Percentiles rank a stretch among this genome's conserved stretches.
phyloP scores from a whole-genome alignment of 139 green algal species.

The Cymbomonas tetramitiformis region DNA sequence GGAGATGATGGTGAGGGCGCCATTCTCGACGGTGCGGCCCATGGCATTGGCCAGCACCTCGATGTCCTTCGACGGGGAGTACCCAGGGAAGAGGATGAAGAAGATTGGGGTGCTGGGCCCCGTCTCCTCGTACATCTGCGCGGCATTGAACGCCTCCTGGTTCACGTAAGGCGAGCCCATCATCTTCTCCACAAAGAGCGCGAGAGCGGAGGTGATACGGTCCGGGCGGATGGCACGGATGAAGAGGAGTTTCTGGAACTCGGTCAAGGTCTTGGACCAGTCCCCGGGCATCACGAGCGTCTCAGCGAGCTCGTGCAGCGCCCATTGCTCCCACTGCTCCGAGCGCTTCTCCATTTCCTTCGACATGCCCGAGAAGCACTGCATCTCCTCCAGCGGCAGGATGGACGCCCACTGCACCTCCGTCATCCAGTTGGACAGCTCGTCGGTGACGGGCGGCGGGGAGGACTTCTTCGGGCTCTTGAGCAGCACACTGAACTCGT shows the following conservation, averaged over 20 bases:
- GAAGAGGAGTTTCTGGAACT: slow-evolving; percentile 59
- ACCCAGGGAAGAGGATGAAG: slow-evolving; percentile 78
- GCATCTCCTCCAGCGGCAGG: slow-evolving; percentile 44
- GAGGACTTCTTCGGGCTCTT: slow-evolving; percentile 37
- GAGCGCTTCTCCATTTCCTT: slow-evolving; percentile 72
- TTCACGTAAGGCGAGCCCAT: slow-evolving; percentile 51
- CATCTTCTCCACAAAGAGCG: slow-evolving; percentile 36
- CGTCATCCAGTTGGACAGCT: slow-evolving; percentile 59
- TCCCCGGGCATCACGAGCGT: slow-evolving; percentile 35
- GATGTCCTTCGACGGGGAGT: slow-evolving; percentile 70
- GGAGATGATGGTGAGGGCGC: slow-evolving; percentile 60
- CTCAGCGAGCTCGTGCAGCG: slow-evolving; percentile 45
- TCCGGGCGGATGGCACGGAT: slow-evolving; percentile 56
- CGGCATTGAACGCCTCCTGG: slow-evolving; percentile 52
- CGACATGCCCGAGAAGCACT: slow-evolving; percentile 40
- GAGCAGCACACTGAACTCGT: slow-evolving; percentile 59
- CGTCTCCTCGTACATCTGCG: slow-evolving; percentile 49
- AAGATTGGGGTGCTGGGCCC: slow-evolving; percentile 58
- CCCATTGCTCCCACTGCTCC: slow-evolving; percentile 64
- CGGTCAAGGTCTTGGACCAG: slow-evolving; percentile 42
- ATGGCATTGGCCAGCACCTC: slow-evolving; percentile 51
- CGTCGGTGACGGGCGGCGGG: slow-evolving; percentile 55
- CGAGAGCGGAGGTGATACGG: slow-evolving; percentile 60
- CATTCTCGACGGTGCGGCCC: slow-evolving; percentile 49
- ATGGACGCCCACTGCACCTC: slow-evolving; percentile 62